Evolutionary conservation across 306 rosid species (phyloP), one percentile per base, ranked within the genome.

Genomic region (Benincasa hispida): DNA sequence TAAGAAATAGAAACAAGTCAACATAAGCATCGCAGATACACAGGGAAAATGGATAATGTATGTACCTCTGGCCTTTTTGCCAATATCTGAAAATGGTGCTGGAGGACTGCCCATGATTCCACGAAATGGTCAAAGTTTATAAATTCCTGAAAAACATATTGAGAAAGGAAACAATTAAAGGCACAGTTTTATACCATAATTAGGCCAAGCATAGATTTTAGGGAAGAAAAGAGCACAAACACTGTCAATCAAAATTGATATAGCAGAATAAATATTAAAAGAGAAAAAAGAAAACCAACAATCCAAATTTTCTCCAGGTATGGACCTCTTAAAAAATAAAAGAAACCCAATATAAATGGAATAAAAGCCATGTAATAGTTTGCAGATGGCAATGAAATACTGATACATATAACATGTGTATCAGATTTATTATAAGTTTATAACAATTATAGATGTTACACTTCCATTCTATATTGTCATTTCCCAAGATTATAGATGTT

Each of bases 11-110:
- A 69, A 69, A 69, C 75, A 5, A 24, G 75, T 69, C 27, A 30
- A 72, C 45, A 51, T 28, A 48, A 35, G 34, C 27, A 25, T 7
- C 25, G 11, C n/a, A 35, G 41, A 32, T 39, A 4, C 50, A 48
- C 24, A 2, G n/a, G 45, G 39, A 59, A 34, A 78, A n/a, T 5
- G 17, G 17, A 7, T 2, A 54, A 15, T 2, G 21, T 13, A 6
- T 42, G 78, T 87, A 93, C 98, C 97, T 88, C 79, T 93, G 65
- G 93, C 97, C 70, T 85, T 89, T 84, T 88, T 91, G 61, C 98
- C 98, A 74, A 90, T 87, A 35, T 91, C 97, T 14, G 91, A 88
- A 87, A 88, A 93, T n/a, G 94, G 89, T 2, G 97, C 94, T 18
- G 97, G 97, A 84, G 92, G 77, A 81, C 83, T 84, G 54, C 87